Conservation (phyloP, 1,284 basidiomycete species). For the Mycena citricolor region DNA sequence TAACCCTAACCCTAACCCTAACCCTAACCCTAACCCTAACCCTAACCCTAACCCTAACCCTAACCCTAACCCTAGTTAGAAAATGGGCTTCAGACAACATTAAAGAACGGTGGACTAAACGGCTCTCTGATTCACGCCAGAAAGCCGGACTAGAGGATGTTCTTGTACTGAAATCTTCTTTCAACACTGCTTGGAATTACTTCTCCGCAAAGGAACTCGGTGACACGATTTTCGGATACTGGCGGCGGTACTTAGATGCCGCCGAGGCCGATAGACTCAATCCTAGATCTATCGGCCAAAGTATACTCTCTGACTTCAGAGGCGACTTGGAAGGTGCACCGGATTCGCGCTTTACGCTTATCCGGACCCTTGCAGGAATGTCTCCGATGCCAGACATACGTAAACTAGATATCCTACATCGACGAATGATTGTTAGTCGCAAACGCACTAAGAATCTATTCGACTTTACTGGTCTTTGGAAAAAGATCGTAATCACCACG, state of each 20-base stretch:
- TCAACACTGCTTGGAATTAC: conserved; percentile 27
- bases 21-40: neutral
- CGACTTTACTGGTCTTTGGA: conserved; percentile 26
- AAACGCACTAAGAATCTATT: conserved; percentile 27
- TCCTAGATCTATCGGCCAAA: too few species aligned
- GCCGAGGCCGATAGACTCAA: neutral
- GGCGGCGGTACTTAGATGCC: conserved; percentile 18
- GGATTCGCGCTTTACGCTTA: too few species aligned
- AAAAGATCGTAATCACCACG: conserved; percentile 22
- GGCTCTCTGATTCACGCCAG: conserved; percentile 9
- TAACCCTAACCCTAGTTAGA: conserved; percentile 20
- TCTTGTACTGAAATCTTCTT: conserved; percentile 22
- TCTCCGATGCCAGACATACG: conserved; percentile 18
- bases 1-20: neutral
- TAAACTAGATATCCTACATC: conserved; percentile 17
- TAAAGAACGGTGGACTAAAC: conserved; percentile 22
- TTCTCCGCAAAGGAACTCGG: conserved; percentile 28
- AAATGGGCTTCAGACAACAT: conserved; percentile 24
- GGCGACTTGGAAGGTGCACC: too few species aligned
- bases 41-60: neutral
- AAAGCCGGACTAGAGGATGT: conserved; percentile 17
- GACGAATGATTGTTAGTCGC: conserved; percentile 21
- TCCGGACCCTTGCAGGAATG: neutral
- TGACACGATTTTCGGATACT: conserved; percentile 23
- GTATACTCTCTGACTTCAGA: too few species aligned